A percentile compares a stretch with the other conserved stretches of the same genome.
phyloP scores from a whole-genome alignment of 805 yeast genomes.

The Kodamaea neixiangensis region DNA sequence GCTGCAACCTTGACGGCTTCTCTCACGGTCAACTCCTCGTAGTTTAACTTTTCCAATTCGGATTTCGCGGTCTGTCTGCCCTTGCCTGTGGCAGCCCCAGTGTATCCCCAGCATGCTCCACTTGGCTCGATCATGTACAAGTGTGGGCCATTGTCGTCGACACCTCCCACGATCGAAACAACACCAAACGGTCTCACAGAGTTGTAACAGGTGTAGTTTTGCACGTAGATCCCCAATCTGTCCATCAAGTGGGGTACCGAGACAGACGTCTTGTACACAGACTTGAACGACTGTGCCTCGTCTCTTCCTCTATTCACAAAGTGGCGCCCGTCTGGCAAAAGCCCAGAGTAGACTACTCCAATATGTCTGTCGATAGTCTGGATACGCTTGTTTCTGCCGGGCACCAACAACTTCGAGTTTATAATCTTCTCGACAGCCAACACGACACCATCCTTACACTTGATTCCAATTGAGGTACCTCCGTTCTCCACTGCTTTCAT shows the following conservation, averaged over 20 bases:
- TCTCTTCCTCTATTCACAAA: conserved; percentile 90
- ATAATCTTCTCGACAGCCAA: conserved; percentile 95
- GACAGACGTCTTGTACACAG: conserved; percentile 72
- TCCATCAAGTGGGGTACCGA: conserved; percentile 81
- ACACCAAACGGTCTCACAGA: conserved; percentile 98
- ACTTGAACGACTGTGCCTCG: conserved; percentile 80
- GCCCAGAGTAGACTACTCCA: conserved; percentile 94
- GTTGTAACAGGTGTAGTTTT: conserved; percentile 92
- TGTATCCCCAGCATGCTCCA: conserved; percentile 96
- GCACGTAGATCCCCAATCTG: conserved; percentile 87
- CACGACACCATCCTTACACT: conserved; percentile 91
- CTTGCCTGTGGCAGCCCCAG: conserved; percentile 96
- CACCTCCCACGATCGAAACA: conserved; percentile 89
- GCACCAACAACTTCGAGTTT: conserved; percentile 82
- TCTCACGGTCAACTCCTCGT: conserved; percentile 63
- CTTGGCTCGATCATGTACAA: conserved; percentile 97
- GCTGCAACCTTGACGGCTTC: conserved; percentile 96
- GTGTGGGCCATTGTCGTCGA: conserved; percentile 87
- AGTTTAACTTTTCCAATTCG: conserved; percentile 88
- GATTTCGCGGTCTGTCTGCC: conserved; percentile 98
- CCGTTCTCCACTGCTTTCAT: conserved; percentile 97
- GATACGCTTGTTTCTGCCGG: conserved; percentile 85
- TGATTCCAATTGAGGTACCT: conserved; percentile 91
- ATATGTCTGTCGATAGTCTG: conserved; percentile 92
- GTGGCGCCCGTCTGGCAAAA: conserved; percentile 95